Evolutionary conservation across 805 yeast genomes (phyloP).

Genomic region (Pichia occidentalis): DNA sequence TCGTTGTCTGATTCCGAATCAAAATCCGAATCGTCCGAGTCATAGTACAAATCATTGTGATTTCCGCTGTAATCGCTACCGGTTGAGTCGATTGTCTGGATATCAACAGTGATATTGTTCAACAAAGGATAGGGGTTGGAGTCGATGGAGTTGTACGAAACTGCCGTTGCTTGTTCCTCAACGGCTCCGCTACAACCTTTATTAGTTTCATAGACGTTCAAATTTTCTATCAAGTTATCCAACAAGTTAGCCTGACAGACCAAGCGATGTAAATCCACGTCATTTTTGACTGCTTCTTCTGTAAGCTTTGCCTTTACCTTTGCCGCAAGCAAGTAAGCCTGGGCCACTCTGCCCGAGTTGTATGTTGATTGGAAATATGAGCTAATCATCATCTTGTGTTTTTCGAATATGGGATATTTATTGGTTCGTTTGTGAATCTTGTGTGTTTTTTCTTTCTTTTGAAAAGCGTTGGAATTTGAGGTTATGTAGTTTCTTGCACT

Average conservation of each 20-base stretch:
- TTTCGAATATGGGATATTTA: background rate
- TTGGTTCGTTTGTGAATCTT: background rate
- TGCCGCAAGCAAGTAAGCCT: constrained; percentile 56
- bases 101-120: background rate
- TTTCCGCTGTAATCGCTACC: too few species aligned
- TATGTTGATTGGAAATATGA: constrained; percentile 3
- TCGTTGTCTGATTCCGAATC: constrained; percentile 1
- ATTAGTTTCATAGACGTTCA: constrained; percentile 29
- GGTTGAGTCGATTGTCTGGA: too few species aligned
- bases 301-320: constrained; percentile 59
- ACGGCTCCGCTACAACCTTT: constrained; percentile 11
- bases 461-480: too few species aligned
- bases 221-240: constrained; percentile 54
- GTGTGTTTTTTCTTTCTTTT: background rate
- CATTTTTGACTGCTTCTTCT: constrained; percentile 51
- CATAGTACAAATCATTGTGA: background rate
- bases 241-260: constrained; percentile 69
- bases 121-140: constrained; percentile 7
- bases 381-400: background rate
- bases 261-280: constrained; percentile 49
- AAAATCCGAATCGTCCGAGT: constrained; percentile 6
- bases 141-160: constrained; percentile 17
- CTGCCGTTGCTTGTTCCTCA: constrained; percentile 17
- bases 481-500: too few species aligned
- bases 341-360: constrained; percentile 7